Evolutionary conservation across 2,329 filamentous ascomycete genomes (phyloP).

Genomic region (Ceratocystis destructans): DNA sequence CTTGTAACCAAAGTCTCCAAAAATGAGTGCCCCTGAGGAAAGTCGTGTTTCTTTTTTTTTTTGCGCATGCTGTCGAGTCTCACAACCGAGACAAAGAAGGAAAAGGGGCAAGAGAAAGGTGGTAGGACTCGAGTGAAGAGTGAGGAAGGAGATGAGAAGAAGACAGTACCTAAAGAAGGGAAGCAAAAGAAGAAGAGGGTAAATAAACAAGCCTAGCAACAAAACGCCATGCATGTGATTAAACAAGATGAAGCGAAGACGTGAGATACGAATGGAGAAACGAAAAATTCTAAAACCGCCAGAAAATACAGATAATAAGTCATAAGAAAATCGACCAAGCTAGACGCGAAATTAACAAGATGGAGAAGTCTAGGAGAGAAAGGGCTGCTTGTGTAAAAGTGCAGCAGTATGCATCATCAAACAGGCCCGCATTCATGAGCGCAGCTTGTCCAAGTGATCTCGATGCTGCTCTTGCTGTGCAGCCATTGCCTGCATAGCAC

Average conservation of each 20-base stretch:
- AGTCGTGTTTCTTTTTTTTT: neutral
- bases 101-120: neutral
- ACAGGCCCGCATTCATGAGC: neutral
- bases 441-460: slow-evolving; percentile 6
- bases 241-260: neutral
- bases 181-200: too few relatives aligned
- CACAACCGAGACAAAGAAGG: neutral
- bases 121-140: too few relatives aligned
- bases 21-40: neutral
- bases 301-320: slow-evolving; percentile 1
- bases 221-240: neutral
- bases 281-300: neutral
- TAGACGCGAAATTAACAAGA: neutral
- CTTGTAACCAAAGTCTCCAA: neutral
- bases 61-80: neutral
- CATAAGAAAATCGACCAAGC: neutral
- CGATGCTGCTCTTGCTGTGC: slow-evolving; percentile 13
- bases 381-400: neutral
- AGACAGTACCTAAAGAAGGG: too few relatives aligned
- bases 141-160: too few relatives aligned
- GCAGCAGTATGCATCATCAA: neutral
- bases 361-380: neutral
- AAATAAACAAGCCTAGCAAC: neutral
- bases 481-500: slow-evolving; percentile 9
- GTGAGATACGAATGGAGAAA: neutral